A percentile compares a stretch with the other conserved stretches of the same genome.
Evolutionary conservation across 768 basidiomycete genomes (phyloP).

Genomic region (Hemileccinum impolitum): DNA sequence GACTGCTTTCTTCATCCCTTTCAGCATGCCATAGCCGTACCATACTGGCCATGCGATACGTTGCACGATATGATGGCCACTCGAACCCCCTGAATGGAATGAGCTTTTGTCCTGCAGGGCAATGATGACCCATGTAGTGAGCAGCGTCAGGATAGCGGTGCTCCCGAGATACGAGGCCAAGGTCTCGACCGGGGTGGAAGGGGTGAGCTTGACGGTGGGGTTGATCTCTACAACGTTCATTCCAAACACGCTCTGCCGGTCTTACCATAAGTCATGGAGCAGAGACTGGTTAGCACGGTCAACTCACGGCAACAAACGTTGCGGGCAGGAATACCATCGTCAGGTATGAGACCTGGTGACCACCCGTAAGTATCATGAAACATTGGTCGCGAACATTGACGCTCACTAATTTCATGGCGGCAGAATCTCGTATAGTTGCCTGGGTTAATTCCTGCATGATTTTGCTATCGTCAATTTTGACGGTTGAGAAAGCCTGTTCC

Average conservation of each 20-base stretch:
- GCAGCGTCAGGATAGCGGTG: conserved; percentile 46
- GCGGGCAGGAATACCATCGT: conserved; percentile 62
- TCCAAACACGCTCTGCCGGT: conserved; percentile 30
- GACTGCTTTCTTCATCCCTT: not conserved
- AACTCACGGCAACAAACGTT: conserved; percentile 37
- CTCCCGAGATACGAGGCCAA: conserved; percentile 37
- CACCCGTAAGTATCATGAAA: not conserved
- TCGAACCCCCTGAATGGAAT: conserved; percentile 11
- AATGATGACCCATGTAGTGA: conserved; percentile 56
- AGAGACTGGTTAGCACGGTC: too few species aligned
- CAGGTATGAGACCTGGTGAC: conserved; percentile 47
- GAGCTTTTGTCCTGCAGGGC: conserved; percentile 40
- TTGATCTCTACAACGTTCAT: conserved; percentile 18
- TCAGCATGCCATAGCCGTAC: not conserved
- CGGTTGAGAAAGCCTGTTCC: conserved; percentile 54
- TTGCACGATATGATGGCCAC: not conserved
- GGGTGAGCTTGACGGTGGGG: too few species aligned
- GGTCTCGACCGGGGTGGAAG: conserved; percentile 12
- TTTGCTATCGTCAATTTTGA: conserved; percentile 55
- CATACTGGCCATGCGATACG: conserved; percentile 21
- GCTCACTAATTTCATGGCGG: conserved; percentile 34
- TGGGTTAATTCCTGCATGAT: conserved; percentile 51
- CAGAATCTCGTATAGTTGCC: conserved; percentile 41
- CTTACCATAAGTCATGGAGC: not conserved
- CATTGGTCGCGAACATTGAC: not conserved